These are phyloP conservation scores for Aspergillus thermomutatus DNA, from an alignment of 2,329 filamentous ascomycete genomes.

Conservation along the genomic window DNA sequence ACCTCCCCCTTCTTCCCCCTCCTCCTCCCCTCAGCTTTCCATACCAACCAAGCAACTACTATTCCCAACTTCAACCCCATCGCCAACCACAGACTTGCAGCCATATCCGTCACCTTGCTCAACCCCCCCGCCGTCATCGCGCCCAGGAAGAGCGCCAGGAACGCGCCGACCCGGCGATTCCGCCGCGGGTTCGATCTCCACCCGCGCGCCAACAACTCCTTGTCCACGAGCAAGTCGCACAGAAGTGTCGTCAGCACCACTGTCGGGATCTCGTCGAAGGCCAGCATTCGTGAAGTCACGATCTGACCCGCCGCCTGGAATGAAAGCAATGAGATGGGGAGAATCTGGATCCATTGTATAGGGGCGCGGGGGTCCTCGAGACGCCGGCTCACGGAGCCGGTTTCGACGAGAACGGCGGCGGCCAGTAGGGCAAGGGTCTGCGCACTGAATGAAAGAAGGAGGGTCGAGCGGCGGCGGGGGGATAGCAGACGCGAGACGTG, in stretches of 20 bases:
- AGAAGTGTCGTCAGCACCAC: constrained; percentile 41
- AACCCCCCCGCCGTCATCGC: constrained; percentile 41
- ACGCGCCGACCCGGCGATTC: constrained; percentile 34
- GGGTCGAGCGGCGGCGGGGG: constrained; percentile 35
- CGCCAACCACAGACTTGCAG: constrained; percentile 40
- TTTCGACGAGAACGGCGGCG: constrained; percentile 35
- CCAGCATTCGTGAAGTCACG: constrained; percentile 34
- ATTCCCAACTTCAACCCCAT: constrained; percentile 35
- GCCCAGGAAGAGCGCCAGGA: constrained; percentile 38
- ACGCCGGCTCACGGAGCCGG: constrained; percentile 28
- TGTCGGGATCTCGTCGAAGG: constrained; percentile 40
- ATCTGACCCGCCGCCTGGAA: constrained; percentile 44
- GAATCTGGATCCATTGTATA: constrained; percentile 35
- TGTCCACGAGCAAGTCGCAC: constrained; percentile 39
- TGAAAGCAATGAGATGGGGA: constrained; percentile 38
- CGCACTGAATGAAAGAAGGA: constrained; percentile 38
- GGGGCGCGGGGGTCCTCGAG: constrained; percentile 28
- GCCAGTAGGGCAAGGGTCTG: constrained; percentile 35
- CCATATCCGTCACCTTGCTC: constrained; percentile 33
- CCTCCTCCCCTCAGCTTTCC: constrained; percentile 21
- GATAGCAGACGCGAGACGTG: constrained; percentile 28
- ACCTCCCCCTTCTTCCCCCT: constrained; percentile 7
- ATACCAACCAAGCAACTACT: constrained; percentile 35
- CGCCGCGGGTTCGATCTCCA: constrained; percentile 29
- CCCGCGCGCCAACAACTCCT: constrained; percentile 20